Evolutionary conservation across 257 asterid species (phyloP).

Genomic region (Verbena officinalis): DNA sequence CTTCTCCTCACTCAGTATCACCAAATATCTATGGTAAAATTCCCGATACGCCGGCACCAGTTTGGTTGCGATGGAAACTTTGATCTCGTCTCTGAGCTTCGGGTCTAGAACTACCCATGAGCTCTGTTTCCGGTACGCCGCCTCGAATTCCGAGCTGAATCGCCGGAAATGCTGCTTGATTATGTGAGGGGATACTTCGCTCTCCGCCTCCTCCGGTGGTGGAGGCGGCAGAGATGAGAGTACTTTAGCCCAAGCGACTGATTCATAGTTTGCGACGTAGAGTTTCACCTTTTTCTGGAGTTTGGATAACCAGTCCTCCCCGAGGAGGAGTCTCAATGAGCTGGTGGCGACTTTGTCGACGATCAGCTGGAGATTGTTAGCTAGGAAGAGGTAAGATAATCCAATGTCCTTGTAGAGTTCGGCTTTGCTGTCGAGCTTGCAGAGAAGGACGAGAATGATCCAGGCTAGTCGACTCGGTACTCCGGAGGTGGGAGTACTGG

Average conservation of each 20-base stretch:
- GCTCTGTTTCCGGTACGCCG: conserved; percentile 52
- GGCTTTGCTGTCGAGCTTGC: conserved; percentile 75
- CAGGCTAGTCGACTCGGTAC: conserved; percentile 57
- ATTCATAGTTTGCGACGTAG: conserved; percentile 56
- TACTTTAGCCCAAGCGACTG: conserved; percentile 58
- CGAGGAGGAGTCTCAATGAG: conserved; percentile 49
- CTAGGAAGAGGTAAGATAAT: conserved; percentile 67
- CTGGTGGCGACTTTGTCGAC: conserved; percentile 44
- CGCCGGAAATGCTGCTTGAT: conserved; percentile 44
- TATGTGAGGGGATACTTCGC: conserved; percentile 31
- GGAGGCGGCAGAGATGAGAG: conserved; percentile 46
- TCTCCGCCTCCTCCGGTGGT: conserved; percentile 5
- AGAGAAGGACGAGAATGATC: conserved; percentile 67
- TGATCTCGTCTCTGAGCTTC: conserved; percentile 64
- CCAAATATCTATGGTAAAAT: conserved; percentile 50
- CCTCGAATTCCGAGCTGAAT: conserved; percentile 57
- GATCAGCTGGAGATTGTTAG: conserved; percentile 61
- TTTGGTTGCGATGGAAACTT: conserved; percentile 54
- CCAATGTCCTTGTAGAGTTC: conserved; percentile 54
- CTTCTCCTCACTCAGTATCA: conserved; percentile 39
- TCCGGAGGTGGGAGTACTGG: conserved; percentile 38
- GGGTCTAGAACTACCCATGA: conserved; percentile 59
- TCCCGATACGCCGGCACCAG: conserved; percentile 56
- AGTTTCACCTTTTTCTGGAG: conserved; percentile 59
- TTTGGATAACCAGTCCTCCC: conserved; percentile 57